Percentiles rank a stretch among this genome's conserved stretches.
phyloP scores from a whole-genome alignment of 2,329 filamentous ascomycete genomes.

The Pseudogymnoascus sp. region DNA sequence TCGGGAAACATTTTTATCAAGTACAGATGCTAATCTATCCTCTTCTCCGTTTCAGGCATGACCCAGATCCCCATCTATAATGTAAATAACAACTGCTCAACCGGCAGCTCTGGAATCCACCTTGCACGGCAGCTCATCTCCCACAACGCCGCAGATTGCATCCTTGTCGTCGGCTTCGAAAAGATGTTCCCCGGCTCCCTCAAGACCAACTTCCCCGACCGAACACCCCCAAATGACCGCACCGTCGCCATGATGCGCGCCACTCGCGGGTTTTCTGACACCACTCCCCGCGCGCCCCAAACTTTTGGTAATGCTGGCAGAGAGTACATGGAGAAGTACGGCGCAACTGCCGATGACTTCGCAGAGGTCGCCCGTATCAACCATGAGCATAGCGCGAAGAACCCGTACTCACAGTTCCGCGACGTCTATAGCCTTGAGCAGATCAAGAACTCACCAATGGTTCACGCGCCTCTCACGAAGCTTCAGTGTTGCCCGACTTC shows the following conservation, averaged over 20 bases:
- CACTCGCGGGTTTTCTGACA: constrained; percentile 71
- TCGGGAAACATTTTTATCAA: neutral
- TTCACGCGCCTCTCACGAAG: constrained; percentile 84
- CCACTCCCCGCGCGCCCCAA: constrained; percentile 70
- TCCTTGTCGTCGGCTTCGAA: constrained; percentile 23
- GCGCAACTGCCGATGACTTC: constrained; percentile 77
- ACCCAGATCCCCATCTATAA: constrained; percentile 23
- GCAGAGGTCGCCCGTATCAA: constrained; percentile 90
- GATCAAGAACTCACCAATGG: constrained; percentile 64
- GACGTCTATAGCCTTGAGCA: constrained; percentile 84
- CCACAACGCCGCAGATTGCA: constrained; percentile 18
- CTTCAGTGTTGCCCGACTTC: constrained; percentile 98
- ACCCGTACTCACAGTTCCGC: constrained; percentile 97
- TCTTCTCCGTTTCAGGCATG: constrained; percentile 13
- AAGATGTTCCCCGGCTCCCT: constrained; percentile 21
- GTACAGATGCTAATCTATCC: neutral
- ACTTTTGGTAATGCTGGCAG: constrained; percentile 90
- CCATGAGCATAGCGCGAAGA: constrained; percentile 80
- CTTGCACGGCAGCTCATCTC: constrained; percentile 18
- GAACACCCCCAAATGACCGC: constrained; percentile 25
- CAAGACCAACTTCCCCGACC: constrained; percentile 15
- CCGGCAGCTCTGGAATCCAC: constrained; percentile 19
- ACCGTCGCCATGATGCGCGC: constrained; percentile 69
- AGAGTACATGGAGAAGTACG: constrained; percentile 95
- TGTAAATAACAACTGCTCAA: constrained; percentile 22